Conservation (phyloP, 2,329 filamentous ascomycete species). For the Sordariomycetes sp. region DNA sequence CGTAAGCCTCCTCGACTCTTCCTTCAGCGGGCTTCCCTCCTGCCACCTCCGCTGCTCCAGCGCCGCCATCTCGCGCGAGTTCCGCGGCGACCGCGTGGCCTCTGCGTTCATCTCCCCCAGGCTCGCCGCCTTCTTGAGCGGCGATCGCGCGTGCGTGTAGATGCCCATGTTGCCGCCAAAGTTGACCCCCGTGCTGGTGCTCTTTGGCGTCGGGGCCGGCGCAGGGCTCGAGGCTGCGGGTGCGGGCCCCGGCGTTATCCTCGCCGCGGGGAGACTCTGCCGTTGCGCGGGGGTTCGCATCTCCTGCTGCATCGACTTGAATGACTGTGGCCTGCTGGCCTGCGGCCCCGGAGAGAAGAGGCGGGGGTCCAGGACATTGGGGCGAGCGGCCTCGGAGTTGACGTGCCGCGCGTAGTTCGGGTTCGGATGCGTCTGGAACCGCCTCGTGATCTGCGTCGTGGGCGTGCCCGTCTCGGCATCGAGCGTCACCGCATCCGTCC, state of each 20-base stretch:
- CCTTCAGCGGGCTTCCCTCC: background rate
- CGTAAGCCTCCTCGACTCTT: background rate
- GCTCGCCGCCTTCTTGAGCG: constrained; percentile 66
- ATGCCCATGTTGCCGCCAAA: constrained; percentile 71
- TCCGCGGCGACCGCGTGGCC: constrained; percentile 36
- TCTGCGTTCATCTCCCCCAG: constrained; percentile 42
- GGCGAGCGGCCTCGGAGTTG: constrained; percentile 45
- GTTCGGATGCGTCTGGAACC: constrained; percentile 75
- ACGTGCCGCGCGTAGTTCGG: constrained; percentile 66
- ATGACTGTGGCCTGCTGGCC: background rate
- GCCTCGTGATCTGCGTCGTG: constrained; percentile 55
- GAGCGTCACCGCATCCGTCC: constrained; percentile 21
- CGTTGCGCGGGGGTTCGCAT: constrained; percentile 3
- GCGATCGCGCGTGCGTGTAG: constrained; percentile 70
- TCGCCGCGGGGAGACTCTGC: constrained; percentile 22
- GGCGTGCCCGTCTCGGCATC: constrained; percentile 34
- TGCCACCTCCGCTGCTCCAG: constrained; percentile 34
- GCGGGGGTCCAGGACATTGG: constrained; percentile 26
- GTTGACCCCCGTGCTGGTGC: constrained; percentile 12
- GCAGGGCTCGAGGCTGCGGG: constrained; percentile 4
- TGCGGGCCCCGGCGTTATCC: constrained; percentile 7
- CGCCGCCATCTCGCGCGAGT: constrained; percentile 51
- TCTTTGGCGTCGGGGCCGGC: constrained; percentile 4
- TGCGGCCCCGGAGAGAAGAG: constrained; percentile 28
- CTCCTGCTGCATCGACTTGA: background rate